A percentile compares a stretch with the other conserved stretches of the same genome.
Evolutionary conservation across 345 rosid species (phyloP).

Genomic region (Noccaea bulbosa): DNA sequence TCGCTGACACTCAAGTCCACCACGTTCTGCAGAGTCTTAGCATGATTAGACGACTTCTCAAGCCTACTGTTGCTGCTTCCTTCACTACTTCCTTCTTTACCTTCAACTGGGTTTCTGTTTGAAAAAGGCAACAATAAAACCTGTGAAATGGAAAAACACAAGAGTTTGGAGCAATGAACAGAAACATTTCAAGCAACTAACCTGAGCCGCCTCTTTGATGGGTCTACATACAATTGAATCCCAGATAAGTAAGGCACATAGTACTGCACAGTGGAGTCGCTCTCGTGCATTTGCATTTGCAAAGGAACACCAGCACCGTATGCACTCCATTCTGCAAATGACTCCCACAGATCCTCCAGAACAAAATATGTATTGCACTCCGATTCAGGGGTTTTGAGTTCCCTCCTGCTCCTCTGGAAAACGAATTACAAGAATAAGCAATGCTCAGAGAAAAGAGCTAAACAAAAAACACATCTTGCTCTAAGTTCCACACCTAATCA

Average conservation of each 20-base stretch:
- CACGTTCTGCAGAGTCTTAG: conserved; percentile 43
- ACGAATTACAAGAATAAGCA: conserved; percentile 17
- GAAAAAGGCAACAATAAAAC: conserved; percentile 16
- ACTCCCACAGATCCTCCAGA: conserved; percentile 85
- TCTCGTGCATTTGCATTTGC: conserved; percentile 68
- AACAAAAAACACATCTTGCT: background rate
- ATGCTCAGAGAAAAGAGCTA: background rate
- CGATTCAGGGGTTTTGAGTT: conserved; percentile 43
- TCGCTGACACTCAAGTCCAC: conserved; percentile 48
- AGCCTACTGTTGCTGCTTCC: conserved; percentile 59
- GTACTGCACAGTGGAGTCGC: conserved; percentile 78
- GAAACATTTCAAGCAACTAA: conserved; percentile 34
- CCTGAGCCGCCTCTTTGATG: conserved; percentile 57
- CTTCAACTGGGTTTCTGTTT: conserved; percentile 66
- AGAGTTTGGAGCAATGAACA: background rate
- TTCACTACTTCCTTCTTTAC: conserved; percentile 73
- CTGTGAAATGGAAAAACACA: background rate
- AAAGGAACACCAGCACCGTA: conserved; percentile 93
- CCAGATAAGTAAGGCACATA: conserved; percentile 94
- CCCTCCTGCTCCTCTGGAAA: conserved; percentile 54
- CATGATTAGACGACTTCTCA: conserved; percentile 49
- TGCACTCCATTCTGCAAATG: conserved; percentile 90
- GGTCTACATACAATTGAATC: conserved; percentile 77
- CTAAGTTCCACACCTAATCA: background rate
- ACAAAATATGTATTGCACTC: conserved; percentile 54